Conservation (phyloP, 495 filamentous ascomycete species). For the Chaetomium fimeti region DNA sequence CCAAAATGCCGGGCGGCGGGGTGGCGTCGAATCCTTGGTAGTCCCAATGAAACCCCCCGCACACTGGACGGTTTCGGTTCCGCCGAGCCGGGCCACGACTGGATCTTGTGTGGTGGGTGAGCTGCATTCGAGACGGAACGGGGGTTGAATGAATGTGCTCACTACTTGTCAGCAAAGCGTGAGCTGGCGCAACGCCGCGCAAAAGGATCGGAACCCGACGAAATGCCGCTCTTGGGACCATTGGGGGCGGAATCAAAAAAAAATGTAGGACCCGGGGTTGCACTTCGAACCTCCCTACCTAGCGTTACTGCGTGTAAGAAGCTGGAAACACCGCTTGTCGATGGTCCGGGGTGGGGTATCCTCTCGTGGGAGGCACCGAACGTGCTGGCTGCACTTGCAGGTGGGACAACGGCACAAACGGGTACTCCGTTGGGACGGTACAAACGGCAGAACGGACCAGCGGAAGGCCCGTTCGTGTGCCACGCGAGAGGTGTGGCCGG, state of each 20-base stretch:
- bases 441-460: not conserved
- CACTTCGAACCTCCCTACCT: too few species aligned
- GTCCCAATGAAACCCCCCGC: slow-evolving; percentile 13
- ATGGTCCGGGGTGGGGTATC: not conserved
- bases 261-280: too few species aligned
- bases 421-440: not conserved
- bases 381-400: too few species aligned
- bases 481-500: not conserved
- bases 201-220: not conserved
- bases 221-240: too few species aligned
- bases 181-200: not conserved
- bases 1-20: not conserved
- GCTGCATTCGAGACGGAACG: not conserved
- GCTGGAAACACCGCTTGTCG: too few species aligned
- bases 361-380: too few species aligned
- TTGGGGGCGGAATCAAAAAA: too few species aligned
- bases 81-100: slow-evolving; percentile 1
- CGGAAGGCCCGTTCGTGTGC: not conserved
- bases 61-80: slow-evolving; percentile 14
- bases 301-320: too few species aligned
- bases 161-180: not conserved
- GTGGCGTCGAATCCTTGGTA: not conserved
- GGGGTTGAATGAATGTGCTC: not conserved
- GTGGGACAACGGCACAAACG: too few species aligned
- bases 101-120: not conserved